Conservation (phyloP, 2,329 filamentous ascomycete genomes). For the Triangularia setosa region DNA sequence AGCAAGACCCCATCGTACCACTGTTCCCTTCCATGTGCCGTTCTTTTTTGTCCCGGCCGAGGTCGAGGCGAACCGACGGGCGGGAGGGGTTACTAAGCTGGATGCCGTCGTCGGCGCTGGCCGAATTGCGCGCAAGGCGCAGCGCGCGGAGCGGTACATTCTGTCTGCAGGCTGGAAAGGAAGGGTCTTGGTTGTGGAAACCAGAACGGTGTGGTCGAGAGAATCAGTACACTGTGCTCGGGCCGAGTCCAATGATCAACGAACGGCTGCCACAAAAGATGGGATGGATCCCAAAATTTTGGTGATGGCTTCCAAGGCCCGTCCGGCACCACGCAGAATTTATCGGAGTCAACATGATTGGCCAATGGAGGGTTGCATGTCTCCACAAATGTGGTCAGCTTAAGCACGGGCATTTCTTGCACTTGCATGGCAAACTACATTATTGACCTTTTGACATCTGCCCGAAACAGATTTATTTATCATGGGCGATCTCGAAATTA, state of each 20-base stretch:
- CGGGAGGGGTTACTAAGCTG: not conserved
- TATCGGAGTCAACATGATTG: constrained; percentile 3
- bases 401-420: not conserved
- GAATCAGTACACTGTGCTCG: not conserved
- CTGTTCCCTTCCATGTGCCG: constrained; percentile 77
- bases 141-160: constrained; percentile 53
- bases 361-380: not conserved
- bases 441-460: not conserved
- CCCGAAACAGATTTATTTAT: not conserved
- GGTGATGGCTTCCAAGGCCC: constrained; percentile 16
- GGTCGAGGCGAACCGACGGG: constrained; percentile 51
- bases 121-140: constrained; percentile 42
- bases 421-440: not conserved
- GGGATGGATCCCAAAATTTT: constrained; percentile 17
- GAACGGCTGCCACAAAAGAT: constrained; percentile 3
- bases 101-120: constrained; percentile 37
- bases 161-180: not conserved
- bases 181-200: not conserved
- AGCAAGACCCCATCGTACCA: constrained; percentile 70
- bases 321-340: not conserved
- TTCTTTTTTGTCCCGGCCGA: constrained; percentile 61
- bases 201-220: not conserved
- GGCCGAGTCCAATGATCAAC: constrained; percentile 7
- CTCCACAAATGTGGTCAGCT: not conserved
- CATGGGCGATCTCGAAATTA: not conserved